Evolutionary conservation across 306 rosid genomes (phyloP), one percentile per base, ranked within the genome.

Genomic region (Medicago truncatula): DNA sequence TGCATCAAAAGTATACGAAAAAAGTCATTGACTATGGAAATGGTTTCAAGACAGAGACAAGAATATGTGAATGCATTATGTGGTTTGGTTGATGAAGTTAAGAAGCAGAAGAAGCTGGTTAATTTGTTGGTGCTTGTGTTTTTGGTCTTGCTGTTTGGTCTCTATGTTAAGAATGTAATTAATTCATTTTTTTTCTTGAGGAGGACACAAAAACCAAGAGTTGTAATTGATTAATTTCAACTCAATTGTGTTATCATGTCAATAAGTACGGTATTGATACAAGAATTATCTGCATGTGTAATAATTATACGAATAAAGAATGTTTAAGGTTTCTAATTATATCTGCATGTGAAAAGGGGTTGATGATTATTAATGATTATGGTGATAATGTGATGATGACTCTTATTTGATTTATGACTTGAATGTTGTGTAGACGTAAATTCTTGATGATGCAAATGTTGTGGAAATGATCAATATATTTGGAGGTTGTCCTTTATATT

Each of bases 11-110:
- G n/a, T 17, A n/a, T n/a, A n/a, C n/a, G n/a, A 2, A 44, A 64
- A 63, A 64, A 46, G 40, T 16, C 67, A 64, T n/a, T 5, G 0
- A 53, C 74, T 9, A 2, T 40, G 13, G 73, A 68, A 3, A 5
- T 31, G 39, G 15, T 74, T 28, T 50, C 82, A 70, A 10, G 15
- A 4, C 77, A 62, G 2, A 71, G 38, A 8, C 71, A 50, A 7
- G 82, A 78, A 57, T 78, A 78, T 16, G 25, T 50, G 77, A 71
- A 40, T 71, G 76, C 76, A 15, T 6, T 74, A 39, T 75, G 39
- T 70, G 62, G 71, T 28, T 63, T 63, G 63, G 57, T 70, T 0
- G 75, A 18, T 9, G 78, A 64, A n/a, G 44, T 79, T 64, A 75
- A 75, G 76, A 79, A 71, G 73, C 63, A 58, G 10, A 79, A 54